phyloP scores from a whole-genome alignment of 257 asterid genomes.

The Solanum arcanum region DNA sequence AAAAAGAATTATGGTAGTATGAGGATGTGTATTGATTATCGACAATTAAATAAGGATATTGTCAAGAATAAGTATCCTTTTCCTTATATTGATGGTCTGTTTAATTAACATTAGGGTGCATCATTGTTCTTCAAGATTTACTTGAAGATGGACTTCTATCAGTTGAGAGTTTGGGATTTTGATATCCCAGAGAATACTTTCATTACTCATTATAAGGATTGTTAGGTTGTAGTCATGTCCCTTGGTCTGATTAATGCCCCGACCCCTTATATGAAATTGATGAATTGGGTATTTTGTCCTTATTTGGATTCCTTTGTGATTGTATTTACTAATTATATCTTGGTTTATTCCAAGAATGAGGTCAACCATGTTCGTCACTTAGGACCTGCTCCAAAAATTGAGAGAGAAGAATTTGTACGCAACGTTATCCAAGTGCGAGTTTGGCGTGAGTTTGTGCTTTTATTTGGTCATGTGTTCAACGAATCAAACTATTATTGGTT shows the following conservation, averaged over 20 bases:
- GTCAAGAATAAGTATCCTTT: too few relatives aligned
- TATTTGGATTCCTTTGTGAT: too few relatives aligned
- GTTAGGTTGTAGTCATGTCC: neutral
- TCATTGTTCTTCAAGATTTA: neutral
- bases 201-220: neutral
- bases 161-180: neutral
- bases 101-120: neutral
- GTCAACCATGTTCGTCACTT: too few relatives aligned
- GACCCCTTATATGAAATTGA: neutral
- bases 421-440: too few relatives aligned
- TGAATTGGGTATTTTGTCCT: neutral
- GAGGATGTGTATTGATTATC: neutral
- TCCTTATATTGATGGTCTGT: neutral
- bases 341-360: neutral
- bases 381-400: too few relatives aligned
- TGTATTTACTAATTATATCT: too few relatives aligned
- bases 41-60: neutral
- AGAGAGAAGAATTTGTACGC: too few relatives aligned
- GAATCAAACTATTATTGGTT: too few relatives aligned
- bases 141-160: neutral
- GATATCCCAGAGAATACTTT: neutral
- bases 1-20: neutral
- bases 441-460: too few relatives aligned
- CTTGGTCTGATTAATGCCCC: neutral
- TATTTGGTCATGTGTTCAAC: too few relatives aligned